Base-by-base conservation (phyloP, 2,329 filamentous ascomycete genomes). In the Aspergillus vadensis region DNA sequence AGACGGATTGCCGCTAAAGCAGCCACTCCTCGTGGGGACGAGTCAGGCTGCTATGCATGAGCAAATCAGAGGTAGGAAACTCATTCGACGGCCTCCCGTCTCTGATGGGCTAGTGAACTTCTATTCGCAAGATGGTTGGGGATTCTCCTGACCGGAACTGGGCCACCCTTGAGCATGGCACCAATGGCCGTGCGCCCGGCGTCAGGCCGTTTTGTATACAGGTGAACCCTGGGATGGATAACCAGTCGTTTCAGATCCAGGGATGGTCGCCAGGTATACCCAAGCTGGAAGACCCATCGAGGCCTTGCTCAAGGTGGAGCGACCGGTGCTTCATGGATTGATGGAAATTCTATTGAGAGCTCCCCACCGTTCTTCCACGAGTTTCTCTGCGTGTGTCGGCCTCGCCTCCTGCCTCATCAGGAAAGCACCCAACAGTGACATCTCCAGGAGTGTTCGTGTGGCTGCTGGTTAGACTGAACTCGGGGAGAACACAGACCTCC, bases 41-140 rank as follows among this genome's bases (percentile, higher is more conserved):
- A 57, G 55, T 65, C 55, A 63, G 63, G 60, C 53, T 65, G 61
- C 59, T 55, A 63, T 61, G 56, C 65, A 65, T 60, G 44, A 65
- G 60, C 48, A 48, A 57, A 54, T 43, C 21, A 53, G 30, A 55
- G 53, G 17, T 19, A 36, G 41, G 53, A 41, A 6, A 47, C 17
- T 50, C 9, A 36, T n/a, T 50, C 25, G 25, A 50, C 25, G 23
- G 15, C 15, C 47, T 32, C 47, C 47, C 47, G 17, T 27, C 25
- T 50, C 23, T 30, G 14, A 50, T 50, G 47, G 47, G 14, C 47
- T 10, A 50, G 17, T 27, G n/a, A 17, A n/a, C 4, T 5, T 50
- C 32, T 9, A 50, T 32, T 50, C 30, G 47, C 47, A 27, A 30
- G 23, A 10, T 9, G 47, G 47, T 50, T 50, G 47, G 25, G 25